Base-by-base conservation (phyloP, 257 asterid species). In the Henckelia pumila region DNA sequence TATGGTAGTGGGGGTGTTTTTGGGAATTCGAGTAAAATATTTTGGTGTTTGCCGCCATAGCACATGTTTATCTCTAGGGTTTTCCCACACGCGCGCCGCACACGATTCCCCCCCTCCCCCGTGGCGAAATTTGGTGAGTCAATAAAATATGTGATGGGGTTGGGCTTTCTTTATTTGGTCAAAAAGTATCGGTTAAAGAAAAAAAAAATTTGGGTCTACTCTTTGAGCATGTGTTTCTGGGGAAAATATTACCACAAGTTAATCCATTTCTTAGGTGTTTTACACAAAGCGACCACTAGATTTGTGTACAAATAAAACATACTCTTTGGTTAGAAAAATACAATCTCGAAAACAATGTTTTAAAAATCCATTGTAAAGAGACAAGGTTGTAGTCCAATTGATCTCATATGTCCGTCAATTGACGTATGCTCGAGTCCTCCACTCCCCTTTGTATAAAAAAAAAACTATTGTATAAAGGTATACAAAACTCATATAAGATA, bases 1-100 rank as follows among this genome's bases (percentile, higher is more conserved):
- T 8, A 33, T 40, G 6, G 68, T 47, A 4, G 30, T 11, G 23
- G 78, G 30, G 91, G 81, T 13, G 10, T 7, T 78, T 71, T n/a
- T 57, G 74, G 88, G 64, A 64, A 64, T 78, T 67, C 40, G 6
- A 1, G 8, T 69, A 61, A 3, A n/a, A 33, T 71, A 65, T 73
- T 73, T 79, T 83, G 64, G 75, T 61, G 83, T 78, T 82, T 82
- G 87, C 87, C 87, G 87, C 87, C 84, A 69, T 68, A 3, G 56
- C 35, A 19, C 44, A 49, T 25, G 30, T 30, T 40, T 7, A 16
- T 14, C 52, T 26, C 24, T 59, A 57, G 67, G 75, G 71, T 67
- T 61, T 71, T 61, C 26, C 4, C 10, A 61, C 47, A 63, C 70
- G 40, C 71, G 52, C 65, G 50, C 24, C 58, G 49, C 33, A 22